These are phyloP conservation scores for Simmondsia chinensis DNA, from an alignment of 148 eudicot species.

Conservation along the genomic window DNA sequence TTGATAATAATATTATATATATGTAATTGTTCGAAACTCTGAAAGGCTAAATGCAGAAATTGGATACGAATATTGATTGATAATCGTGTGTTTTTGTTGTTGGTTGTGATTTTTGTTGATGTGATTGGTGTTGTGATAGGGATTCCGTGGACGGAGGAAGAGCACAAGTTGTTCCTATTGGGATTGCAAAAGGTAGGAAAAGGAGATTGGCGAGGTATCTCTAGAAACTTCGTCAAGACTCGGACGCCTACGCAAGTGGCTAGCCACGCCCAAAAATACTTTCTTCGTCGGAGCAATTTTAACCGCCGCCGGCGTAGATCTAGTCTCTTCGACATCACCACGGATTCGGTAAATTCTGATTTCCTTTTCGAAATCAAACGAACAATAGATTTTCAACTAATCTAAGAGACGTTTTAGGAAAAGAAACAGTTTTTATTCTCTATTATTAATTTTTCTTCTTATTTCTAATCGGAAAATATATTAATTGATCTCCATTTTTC, in stretches of 20 bases:
- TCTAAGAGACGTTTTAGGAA: too few species aligned
- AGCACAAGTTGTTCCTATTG: slow-evolving; percentile 23
- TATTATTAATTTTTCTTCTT: too few species aligned
- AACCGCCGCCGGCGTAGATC: slow-evolving; percentile 8
- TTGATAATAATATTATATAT: too few species aligned
- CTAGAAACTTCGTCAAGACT: slow-evolving; percentile 4
- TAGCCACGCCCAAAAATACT: slow-evolving; percentile 3
- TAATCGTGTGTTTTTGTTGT: neutral
- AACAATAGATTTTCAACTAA: too few species aligned
- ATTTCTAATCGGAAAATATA: too few species aligned
- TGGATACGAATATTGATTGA: too few species aligned
- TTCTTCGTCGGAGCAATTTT: neutral
- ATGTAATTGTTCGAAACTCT: too few species aligned
- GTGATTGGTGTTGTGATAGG: too few species aligned
- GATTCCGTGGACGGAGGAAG: slow-evolving; percentile 78
- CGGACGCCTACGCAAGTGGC: slow-evolving; percentile 6
- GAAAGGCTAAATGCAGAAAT: too few species aligned
- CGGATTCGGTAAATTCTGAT: neutral
- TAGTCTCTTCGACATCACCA: slow-evolving; percentile 7
- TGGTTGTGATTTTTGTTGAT: neutral
- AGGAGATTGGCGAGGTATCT: slow-evolving; percentile 5
- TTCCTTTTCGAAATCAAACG: neutral
- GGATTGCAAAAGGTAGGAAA: slow-evolving; percentile 1
- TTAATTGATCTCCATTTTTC: too few species aligned
- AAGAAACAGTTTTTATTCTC: too few species aligned